These are phyloP conservation scores for Escallonia rubra DNA, from an alignment of 129 eudicot species.

Conservation along the genomic window DNA sequence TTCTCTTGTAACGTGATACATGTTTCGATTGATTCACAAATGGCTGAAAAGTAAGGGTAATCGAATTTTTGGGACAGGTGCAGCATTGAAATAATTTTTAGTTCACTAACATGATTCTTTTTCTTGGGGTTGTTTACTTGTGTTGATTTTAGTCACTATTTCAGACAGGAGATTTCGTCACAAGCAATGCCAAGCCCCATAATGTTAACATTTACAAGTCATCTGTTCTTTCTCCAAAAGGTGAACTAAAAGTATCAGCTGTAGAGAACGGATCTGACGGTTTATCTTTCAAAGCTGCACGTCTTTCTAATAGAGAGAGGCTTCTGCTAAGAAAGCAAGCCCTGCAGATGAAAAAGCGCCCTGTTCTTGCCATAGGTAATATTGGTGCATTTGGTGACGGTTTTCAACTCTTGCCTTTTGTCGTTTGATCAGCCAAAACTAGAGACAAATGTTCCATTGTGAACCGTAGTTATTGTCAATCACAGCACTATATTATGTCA, in stretches of 20 bases:
- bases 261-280: constrained; percentile 17
- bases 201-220: constrained; percentile 9
- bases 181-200: constrained; percentile 12
- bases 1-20: no score
- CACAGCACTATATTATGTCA: no score
- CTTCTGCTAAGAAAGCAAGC: constrained; percentile 86
- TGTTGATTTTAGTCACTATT: constrained; percentile 28
- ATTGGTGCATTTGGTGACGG: neutral
- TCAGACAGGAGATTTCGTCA: constrained; percentile 14
- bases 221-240: constrained; percentile 7
- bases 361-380: constrained; percentile 88
- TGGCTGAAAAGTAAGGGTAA: no score
- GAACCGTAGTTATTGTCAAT: no score
- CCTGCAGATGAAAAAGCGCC: constrained; percentile 56
- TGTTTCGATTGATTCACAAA: no score
- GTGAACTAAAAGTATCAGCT: constrained; percentile 6
- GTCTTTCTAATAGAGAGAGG: constrained; percentile 84
- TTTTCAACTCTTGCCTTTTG: constrained; percentile 1
- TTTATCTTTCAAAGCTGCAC: constrained; percentile 34
- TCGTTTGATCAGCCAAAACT: neutral
- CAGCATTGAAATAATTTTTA: no score
- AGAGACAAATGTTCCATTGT: no score
- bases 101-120: no score
- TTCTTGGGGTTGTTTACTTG: neutral
- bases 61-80: no score